A percentile compares a stretch with the other conserved stretches of the same genome.
phyloP scores from a whole-genome alignment of 345 rosid genomes.

The Capsella bursapastoris region DNA sequence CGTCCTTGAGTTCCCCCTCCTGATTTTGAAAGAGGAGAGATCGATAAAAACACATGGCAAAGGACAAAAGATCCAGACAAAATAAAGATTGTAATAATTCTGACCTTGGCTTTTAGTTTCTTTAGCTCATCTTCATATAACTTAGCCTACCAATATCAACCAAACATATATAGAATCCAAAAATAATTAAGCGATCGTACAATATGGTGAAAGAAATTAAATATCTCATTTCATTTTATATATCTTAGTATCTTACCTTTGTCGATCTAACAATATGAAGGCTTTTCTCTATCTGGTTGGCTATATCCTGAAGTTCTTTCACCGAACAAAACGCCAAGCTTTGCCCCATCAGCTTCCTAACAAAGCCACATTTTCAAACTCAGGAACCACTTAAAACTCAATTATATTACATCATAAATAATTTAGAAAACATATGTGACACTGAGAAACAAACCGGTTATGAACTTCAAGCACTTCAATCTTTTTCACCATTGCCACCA shows the following conservation, averaged over 20 bases:
- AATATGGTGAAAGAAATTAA: no score
- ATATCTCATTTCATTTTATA: not conserved
- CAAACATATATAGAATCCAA: not conserved
- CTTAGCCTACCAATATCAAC: constrained; percentile 47
- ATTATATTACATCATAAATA: not conserved
- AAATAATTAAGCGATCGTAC: not conserved
- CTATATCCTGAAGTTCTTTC: constrained; percentile 54
- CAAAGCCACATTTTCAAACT: constrained; percentile 11
- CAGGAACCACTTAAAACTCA: not conserved
- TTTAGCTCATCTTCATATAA: constrained; percentile 52
- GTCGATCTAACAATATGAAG: constrained; percentile 55
- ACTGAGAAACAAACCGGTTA: constrained; percentile 49
- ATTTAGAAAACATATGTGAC: not conserved
- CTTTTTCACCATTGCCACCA: constrained; percentile 48
- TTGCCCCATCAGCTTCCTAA: constrained; percentile 66
- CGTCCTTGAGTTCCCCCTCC: constrained; percentile 58
- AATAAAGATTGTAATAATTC: constrained; percentile 7
- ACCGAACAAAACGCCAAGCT: constrained; percentile 49
- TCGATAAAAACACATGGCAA: not conserved
- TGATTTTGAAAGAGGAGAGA: constrained; percentile 24
- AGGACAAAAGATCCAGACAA: not conserved
- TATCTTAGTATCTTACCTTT: constrained; percentile 51
- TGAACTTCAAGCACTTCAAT: constrained; percentile 59
- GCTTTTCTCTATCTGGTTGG: constrained; percentile 54
- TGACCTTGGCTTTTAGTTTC: constrained; percentile 57